phyloP scores from a whole-genome alignment of 148 eudicot species.

The Pouteria glomerata region DNA sequence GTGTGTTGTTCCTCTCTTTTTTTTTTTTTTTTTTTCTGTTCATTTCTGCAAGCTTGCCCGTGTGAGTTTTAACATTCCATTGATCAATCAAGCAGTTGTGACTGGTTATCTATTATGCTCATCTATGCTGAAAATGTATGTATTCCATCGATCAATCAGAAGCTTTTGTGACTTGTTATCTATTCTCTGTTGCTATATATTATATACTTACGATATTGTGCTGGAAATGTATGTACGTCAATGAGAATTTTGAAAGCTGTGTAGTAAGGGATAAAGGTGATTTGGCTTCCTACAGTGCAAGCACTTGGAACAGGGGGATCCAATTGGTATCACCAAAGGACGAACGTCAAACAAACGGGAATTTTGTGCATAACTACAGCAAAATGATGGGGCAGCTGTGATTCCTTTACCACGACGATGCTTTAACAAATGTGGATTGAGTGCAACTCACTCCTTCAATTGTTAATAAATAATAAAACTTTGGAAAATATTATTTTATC shows the following conservation, averaged over 20 bases:
- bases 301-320: background rate
- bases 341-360: background rate
- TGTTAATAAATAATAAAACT: too few relatives aligned
- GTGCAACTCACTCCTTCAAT: background rate
- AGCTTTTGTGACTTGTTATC: too few relatives aligned
- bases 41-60: background rate
- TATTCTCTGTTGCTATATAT: too few relatives aligned
- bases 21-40: background rate
- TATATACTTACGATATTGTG: too few relatives aligned
- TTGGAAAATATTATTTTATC: too few relatives aligned
- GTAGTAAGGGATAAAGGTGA: too few relatives aligned
- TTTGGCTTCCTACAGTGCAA: background rate
- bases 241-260: background rate
- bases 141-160: too few relatives aligned
- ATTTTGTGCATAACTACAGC: background rate
- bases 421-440: background rate
- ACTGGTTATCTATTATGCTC: too few relatives aligned
- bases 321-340: background rate
- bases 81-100: background rate
- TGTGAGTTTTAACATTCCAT: background rate
- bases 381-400: background rate
- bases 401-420: background rate
- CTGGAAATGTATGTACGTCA: too few relatives aligned
- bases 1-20: background rate
- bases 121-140: too few relatives aligned